Evolutionary conservation across 2,329 filamentous ascomycete species (phyloP), one percentile per base, ranked within the genome.

Genomic region (Beauveria asiatica): DNA sequence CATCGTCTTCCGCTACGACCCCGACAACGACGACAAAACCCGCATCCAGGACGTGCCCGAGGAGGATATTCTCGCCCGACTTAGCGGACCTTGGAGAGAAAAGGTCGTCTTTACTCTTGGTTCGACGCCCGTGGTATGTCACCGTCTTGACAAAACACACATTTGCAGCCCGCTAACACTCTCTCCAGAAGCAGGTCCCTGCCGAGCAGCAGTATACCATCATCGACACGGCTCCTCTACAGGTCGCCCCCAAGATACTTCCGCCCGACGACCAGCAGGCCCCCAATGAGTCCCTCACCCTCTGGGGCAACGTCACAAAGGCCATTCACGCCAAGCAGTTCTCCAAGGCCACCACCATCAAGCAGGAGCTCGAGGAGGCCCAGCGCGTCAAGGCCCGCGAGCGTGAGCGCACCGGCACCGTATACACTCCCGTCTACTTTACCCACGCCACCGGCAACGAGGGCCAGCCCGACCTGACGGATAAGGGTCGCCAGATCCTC

Each of bases 351-450:
- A 99, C 94, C 23, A 84, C 83, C 21, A 77, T 94, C 63, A 99
- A 99, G 78, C 85, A 91, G 62, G 91, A 96, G 68, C 83, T 99
- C 11, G 94, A 99, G 73, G 94, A 99, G 73, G 80, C 81, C 48
- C 94, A 99, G 76, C 82, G 94, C 37, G 83, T 89, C 68, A 93
- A 90, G 75, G 92, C 90, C 1, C 85, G 90, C 25, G 85, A 93
- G 70, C 82, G 94, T 48, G 88, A 93, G 70, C 80, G 81, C 49
- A 81, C 81, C 16, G 83, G 85, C 13, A 81, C 83, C 61, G 82
- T 84, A 39, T 99, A 90, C 86, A 80, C 86, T 65, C 94, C 94
- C n/a, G 81, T 91, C 48, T 99, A 96, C 76, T 99, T 99, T 74
- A 85, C 77, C 66, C 80, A 83, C 68, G 74, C 76, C 58, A 78